phyloP scores from a whole-genome alignment of 257 asterid genomes.

The Lantana camara region DNA sequence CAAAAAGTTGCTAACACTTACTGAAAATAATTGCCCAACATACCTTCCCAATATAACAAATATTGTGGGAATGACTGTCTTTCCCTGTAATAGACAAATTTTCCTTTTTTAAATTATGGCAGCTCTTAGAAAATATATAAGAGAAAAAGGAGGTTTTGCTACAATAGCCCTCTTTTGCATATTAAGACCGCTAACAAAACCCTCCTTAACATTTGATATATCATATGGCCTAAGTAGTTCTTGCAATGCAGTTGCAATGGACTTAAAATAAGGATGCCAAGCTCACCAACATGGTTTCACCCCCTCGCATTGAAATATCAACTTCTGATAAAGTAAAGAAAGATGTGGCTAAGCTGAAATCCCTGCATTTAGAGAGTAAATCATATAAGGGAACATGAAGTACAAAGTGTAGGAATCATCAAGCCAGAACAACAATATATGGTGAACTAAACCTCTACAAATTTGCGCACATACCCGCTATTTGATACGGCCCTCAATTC shows the following conservation, averaged over 20 bases:
- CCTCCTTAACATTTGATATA: not conserved
- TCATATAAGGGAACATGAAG: slow-evolving; percentile 16
- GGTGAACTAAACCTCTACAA: slow-evolving; percentile 22
- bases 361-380: slow-evolving; percentile 53
- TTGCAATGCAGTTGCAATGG: slow-evolving; percentile 8
- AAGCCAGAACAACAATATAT: slow-evolving; percentile 5
- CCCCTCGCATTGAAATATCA: slow-evolving; percentile 64
- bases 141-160: not conserved
- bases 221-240: slow-evolving; percentile 10
- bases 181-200: slow-evolving; percentile 9
- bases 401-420: slow-evolving; percentile 22
- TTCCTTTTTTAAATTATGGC: slow-evolving; percentile 5
- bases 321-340: slow-evolving; percentile 71
- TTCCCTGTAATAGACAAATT: slow-evolving; percentile 6
- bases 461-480: slow-evolving; percentile 56
- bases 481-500: slow-evolving; percentile 48
- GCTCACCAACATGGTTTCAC: slow-evolving; percentile 78
- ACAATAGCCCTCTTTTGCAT: slow-evolving; percentile 1
- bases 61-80: not conserved
- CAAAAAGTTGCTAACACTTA: slow-evolving; percentile 11
- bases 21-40: not conserved
- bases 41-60: slow-evolving; percentile 13
- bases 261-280: slow-evolving; percentile 23
- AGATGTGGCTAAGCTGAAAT: slow-evolving; percentile 52
- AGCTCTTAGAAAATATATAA: slow-evolving; percentile 1